A percentile compares a stretch with the other conserved stretches of the same genome.
phyloP scores from a whole-genome alignment of 225 moss, liverwort and hornwort species.

The Polytrichum formosum region DNA sequence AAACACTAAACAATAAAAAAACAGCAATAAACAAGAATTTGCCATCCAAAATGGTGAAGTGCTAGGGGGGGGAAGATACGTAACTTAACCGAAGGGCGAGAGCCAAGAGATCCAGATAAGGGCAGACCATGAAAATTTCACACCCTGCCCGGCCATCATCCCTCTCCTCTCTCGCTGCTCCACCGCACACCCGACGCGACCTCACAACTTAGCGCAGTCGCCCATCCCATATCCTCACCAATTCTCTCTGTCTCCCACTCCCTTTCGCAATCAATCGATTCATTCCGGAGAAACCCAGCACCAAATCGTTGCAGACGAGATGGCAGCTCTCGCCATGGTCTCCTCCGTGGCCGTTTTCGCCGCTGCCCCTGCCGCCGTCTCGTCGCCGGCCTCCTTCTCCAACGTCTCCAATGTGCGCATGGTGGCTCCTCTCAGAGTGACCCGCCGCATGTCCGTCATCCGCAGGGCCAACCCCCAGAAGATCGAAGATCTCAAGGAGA shows the following conservation, averaged over 20 bases:
- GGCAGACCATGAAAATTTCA: not conserved
- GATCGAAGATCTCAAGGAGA: conserved; percentile 27
- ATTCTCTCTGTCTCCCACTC: not conserved
- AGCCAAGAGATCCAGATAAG: conserved; percentile 4
- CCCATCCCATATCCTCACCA: not conserved
- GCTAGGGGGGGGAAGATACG: not conserved
- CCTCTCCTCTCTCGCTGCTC: not conserved
- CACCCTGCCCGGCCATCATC: not conserved
- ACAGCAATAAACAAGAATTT: no score
- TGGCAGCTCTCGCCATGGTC: conserved; percentile 37
- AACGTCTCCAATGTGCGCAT: conserved; percentile 15
- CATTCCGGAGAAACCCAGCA: not conserved
- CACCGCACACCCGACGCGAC: no score
- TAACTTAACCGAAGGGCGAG: not conserved
- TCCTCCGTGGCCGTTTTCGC: conserved; percentile 17
- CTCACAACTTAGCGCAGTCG: no score
- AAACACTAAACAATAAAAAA: no score
- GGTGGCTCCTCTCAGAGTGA: conserved; percentile 23
- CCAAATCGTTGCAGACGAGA: not conserved
- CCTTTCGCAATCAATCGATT: not conserved
- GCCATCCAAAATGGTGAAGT: not conserved
- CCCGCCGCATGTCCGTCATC: conserved; percentile 27
- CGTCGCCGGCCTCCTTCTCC: conserved; percentile 16
- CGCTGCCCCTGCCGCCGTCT: conserved; percentile 17
- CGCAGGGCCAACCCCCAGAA: conserved; percentile 43